Evolutionary conservation across 164 flowering plant genomes (phyloP).

Genomic region (Magnolia kwangsiensis): DNA sequence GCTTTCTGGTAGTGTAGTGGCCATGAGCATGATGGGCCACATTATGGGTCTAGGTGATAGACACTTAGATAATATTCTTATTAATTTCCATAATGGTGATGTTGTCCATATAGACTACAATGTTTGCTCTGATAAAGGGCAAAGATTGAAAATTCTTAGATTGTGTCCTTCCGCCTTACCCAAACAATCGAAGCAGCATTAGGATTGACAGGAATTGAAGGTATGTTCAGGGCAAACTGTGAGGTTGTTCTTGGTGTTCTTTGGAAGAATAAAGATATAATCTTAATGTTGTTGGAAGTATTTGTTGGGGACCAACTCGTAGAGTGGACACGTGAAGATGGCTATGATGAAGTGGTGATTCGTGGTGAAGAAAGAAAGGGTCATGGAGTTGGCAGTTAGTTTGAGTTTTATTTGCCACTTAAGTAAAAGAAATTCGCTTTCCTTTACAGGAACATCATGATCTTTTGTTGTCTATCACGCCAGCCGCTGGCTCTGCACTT

Average conservation of each 20-base stretch:
- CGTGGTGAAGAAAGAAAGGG: slow-evolving; percentile 99
- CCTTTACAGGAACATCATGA: slow-evolving; percentile 98
- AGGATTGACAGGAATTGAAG: slow-evolving; percentile 92
- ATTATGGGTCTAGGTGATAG: slow-evolving; percentile 95
- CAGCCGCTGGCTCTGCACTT: slow-evolving; percentile 75
- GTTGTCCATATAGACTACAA: slow-evolving; percentile 96
- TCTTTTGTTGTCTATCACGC: slow-evolving; percentile 67
- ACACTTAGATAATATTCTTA: slow-evolving; percentile 92
- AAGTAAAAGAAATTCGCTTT: slow-evolving; percentile 96
- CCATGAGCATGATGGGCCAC: slow-evolving; percentile 98
- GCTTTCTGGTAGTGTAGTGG: slow-evolving; percentile 88
- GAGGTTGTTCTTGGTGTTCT: slow-evolving; percentile 81
- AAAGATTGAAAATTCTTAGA: slow-evolving; percentile 85
- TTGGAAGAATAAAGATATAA: slow-evolving; percentile 80
- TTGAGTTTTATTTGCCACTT: slow-evolving; percentile 96
- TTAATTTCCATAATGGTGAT: slow-evolving; percentile 85
- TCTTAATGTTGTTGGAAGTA: slow-evolving; percentile 86
- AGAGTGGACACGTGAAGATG: slow-evolving; percentile 97
- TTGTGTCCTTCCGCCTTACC: slow-evolving; percentile 97
- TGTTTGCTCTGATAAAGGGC: slow-evolving; percentile 95
- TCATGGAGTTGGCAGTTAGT: slow-evolving; percentile 98
- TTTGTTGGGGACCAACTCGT: slow-evolving; percentile 98
- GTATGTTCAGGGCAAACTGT: slow-evolving; percentile 83
- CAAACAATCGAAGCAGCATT: slow-evolving; percentile 91
- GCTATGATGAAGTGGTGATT: slow-evolving; percentile 94